These are phyloP conservation scores for Sphaerobolus stellatus DNA, from an alignment of 1,284 basidiomycete species.

Conservation along the genomic window DNA sequence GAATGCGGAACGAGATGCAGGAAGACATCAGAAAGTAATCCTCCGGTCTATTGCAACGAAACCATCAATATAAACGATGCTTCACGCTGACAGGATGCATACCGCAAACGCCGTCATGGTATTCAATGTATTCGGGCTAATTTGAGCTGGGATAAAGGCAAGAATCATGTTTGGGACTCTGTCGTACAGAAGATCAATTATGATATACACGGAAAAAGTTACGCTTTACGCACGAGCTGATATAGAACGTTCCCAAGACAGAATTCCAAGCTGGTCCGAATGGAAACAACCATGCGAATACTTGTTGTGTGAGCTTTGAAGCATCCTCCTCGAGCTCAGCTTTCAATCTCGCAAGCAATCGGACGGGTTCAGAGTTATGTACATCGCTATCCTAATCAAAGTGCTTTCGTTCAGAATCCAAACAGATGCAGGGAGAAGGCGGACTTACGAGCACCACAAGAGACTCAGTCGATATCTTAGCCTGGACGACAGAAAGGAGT, in stretches of 20 bases:
- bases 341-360: constrained; percentile 60
- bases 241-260: constrained; percentile 89
- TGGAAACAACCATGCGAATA: constrained; percentile 79
- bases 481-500: neutral
- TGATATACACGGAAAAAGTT: constrained; percentile 12
- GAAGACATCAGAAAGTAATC: constrained; percentile 87
- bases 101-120: constrained; percentile 89
- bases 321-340: constrained; percentile 55
- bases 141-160: constrained; percentile 83
- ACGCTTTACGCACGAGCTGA: constrained; percentile 86
- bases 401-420: neutral
- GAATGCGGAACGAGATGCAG: constrained; percentile 86
- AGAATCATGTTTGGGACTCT: constrained; percentile 91
- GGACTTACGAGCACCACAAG: constrained; percentile 5
- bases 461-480: neutral
- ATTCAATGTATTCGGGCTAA: constrained; percentile 79
- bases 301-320: constrained; percentile 71
- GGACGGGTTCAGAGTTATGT: constrained; percentile 45
- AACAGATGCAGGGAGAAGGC: neutral
- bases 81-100: constrained; percentile 28
- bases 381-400: constrained; percentile 37
- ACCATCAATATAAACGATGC: constrained; percentile 17
- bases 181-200: constrained; percentile 21
- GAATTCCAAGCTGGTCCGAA: constrained; percentile 88
- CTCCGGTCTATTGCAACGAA: constrained; percentile 66